Percentiles rank a stretch among this genome's conserved stretches.
phyloP scores from a whole-genome alignment of 2,329 filamentous ascomycete species.

The Chrysoporthe cubensis region DNA sequence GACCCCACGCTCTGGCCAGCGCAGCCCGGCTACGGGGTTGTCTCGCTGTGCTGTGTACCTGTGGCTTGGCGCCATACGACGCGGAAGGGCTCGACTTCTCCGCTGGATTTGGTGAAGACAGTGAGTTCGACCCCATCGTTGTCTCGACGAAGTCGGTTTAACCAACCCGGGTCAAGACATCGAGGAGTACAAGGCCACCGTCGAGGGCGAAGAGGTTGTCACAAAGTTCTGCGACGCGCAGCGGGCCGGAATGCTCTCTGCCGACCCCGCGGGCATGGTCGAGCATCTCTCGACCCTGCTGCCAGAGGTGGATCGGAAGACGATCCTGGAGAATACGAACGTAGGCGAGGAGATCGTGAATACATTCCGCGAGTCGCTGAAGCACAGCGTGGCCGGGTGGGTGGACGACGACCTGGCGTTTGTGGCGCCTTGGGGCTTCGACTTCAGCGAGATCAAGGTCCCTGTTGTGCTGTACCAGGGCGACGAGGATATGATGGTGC shows the following conservation, averaged over 20 bases:
- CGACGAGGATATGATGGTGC: slow-evolving; percentile 34
- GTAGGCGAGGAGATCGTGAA: slow-evolving; percentile 17
- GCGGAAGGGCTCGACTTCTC: slow-evolving; percentile 23
- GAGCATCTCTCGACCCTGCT: slow-evolving; percentile 17
- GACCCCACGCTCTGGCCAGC: slow-evolving; percentile 24
- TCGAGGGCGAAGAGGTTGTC: slow-evolving; percentile 19
- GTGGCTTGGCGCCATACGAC: slow-evolving; percentile 12
- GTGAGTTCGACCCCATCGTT: slow-evolving; percentile 6
- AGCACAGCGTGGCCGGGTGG: slow-evolving; percentile 32
- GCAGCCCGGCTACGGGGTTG: slow-evolving; percentile 25
- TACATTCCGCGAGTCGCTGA: slow-evolving; percentile 27
- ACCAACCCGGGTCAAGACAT: slow-evolving; percentile 7
- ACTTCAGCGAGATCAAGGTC: slow-evolving; percentile 32
- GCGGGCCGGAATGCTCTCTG: slow-evolving; percentile 14
- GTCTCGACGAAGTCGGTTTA: too few relatives aligned
- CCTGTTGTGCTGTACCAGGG: slow-evolving; percentile 34
- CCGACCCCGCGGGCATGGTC: slow-evolving; percentile 12
- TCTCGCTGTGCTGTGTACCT: slow-evolving; percentile 17
- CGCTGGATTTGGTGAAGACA: slow-evolving; percentile 18
- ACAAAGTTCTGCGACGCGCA: slow-evolving; percentile 13
- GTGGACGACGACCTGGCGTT: slow-evolving; percentile 35
- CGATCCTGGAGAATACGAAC: slow-evolving; percentile 11
- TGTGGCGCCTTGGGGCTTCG: slow-evolving; percentile 33
- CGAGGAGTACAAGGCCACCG: slow-evolving; percentile 13
- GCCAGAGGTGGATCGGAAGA: slow-evolving; percentile 22